Evolutionary conservation across 805 yeast genomes (phyloP).

Genomic region (Teunomyces funiuensis): DNA sequence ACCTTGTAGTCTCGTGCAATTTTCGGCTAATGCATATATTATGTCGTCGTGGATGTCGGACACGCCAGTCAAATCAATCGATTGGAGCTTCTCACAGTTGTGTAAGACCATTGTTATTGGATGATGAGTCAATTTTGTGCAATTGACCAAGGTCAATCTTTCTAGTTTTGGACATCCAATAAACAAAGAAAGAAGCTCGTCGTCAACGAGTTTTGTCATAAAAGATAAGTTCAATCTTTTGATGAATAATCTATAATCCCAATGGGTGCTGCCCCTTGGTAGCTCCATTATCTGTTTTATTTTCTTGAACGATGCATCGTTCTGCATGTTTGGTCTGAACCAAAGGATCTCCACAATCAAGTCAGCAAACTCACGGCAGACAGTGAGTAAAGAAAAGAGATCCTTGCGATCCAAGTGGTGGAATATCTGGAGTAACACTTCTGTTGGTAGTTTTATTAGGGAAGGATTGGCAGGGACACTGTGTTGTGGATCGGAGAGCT

Average conservation of each 20-base stretch:
- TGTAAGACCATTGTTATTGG: constrained; percentile 63
- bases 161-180: constrained; percentile 76
- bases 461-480: constrained; percentile 23
- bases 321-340: constrained; percentile 78
- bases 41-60: constrained; percentile 64
- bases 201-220: constrained; percentile 66
- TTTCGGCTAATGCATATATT: constrained; percentile 61
- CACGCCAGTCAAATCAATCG: constrained; percentile 85
- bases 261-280: constrained; percentile 50
- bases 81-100: constrained; percentile 71
- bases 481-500: constrained; percentile 16
- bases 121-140: constrained; percentile 58
- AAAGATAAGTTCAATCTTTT: constrained; percentile 78
- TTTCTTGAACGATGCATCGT: constrained; percentile 47
- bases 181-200: constrained; percentile 59
- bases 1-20: constrained; percentile 82
- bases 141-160: constrained; percentile 80
- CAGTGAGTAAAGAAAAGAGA: constrained; percentile 60
- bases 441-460: constrained; percentile 54
- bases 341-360: constrained; percentile 77
- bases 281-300: constrained; percentile 55
- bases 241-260: constrained; percentile 68
- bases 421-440: constrained; percentile 63
- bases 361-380: constrained; percentile 79
- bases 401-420: constrained; percentile 65